Conservation (phyloP, 176 grass and related monocot genomes). For the Hyparrhenia diplandra region DNA sequence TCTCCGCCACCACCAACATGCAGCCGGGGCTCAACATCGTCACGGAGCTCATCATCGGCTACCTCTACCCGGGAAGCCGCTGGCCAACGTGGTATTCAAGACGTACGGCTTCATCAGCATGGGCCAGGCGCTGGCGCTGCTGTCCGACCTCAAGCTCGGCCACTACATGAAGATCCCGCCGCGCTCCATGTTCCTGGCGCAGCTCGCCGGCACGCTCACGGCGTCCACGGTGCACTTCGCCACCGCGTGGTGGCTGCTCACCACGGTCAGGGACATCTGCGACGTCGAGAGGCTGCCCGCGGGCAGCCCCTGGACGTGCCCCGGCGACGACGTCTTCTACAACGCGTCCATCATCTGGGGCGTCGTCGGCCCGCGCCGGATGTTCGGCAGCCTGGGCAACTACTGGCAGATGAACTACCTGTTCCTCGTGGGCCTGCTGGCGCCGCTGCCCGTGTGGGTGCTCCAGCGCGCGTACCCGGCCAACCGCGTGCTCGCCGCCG, state of each 20-base stretch:
- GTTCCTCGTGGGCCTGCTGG: constrained; percentile 48
- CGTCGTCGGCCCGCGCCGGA: constrained; percentile 63
- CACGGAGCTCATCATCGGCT: constrained; percentile 80
- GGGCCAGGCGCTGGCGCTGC: constrained; percentile 62
- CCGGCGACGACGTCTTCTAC: constrained; percentile 68
- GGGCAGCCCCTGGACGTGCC: constrained; percentile 86
- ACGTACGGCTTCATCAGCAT: constrained; percentile 86
- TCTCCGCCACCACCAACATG: constrained; percentile 48
- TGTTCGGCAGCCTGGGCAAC: constrained; percentile 56
- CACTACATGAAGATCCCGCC: constrained; percentile 96
- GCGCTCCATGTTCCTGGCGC: constrained; percentile 54
- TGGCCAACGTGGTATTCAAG: constrained; percentile 86
- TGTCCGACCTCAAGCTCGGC: constrained; percentile 69
- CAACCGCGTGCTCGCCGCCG: constrained; percentile 19
- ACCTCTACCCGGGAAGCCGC: constrained; percentile 61
- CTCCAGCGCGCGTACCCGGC: constrained; percentile 35
- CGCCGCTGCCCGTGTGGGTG: constrained; percentile 51
- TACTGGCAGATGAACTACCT: constrained; percentile 67
- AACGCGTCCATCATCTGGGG: constrained; percentile 91
- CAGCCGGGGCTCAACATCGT: constrained; percentile 67
- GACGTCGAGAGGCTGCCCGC: constrained; percentile 21
- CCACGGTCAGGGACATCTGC: constrained; percentile 49
- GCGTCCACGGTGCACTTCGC: constrained; percentile 58
- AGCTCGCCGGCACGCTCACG: constrained; percentile 53
- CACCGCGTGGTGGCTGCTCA: constrained; percentile 75